These are phyloP conservation scores for Ceratobasidium theobromae DNA, from an alignment of 1,284 basidiomycete species.

Conservation along the genomic window DNA sequence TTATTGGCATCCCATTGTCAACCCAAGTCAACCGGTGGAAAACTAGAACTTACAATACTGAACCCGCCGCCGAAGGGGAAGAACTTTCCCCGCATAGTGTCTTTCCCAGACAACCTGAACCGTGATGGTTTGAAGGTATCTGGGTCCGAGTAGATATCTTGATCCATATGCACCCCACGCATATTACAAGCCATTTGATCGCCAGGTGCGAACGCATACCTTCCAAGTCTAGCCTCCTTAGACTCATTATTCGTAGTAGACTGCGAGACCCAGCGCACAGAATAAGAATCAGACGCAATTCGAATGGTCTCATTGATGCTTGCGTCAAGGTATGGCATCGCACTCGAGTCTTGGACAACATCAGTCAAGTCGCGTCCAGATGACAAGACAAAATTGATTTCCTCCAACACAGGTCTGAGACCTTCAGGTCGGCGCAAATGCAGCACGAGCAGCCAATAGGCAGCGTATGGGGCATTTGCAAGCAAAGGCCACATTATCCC, in stretches of 20 bases:
- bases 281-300: constrained; percentile 28
- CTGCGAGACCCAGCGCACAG: constrained; percentile 28
- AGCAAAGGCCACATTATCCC: constrained; percentile 39
- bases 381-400: constrained; percentile 36
- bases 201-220: constrained; percentile 34
- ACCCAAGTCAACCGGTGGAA: too few relatives aligned
- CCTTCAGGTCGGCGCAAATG: constrained; percentile 38
- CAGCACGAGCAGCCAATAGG: constrained; percentile 39
- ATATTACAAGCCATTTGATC: constrained; percentile 38
- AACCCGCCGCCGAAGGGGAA: constrained; percentile 34
- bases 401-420: constrained; percentile 37
- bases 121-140: constrained; percentile 24
- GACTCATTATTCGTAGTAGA: constrained; percentile 15
- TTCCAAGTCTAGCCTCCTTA: constrained; percentile 30
- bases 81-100: constrained; percentile 11
- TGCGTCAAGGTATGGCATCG: constrained; percentile 25
- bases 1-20: too few relatives aligned
- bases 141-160: constrained; percentile 28
- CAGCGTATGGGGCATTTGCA: constrained; percentile 41
- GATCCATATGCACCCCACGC: constrained; percentile 35
- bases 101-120: constrained; percentile 24
- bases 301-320: constrained; percentile 31
- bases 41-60: constrained; percentile 12
- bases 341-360: constrained; percentile 3
- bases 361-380: constrained; percentile 12